Evolutionary conservation across 2,329 filamentous ascomycete genomes (phyloP), one percentile per base, ranked within the genome.

Genomic region (Cercospora citrullina): DNA sequence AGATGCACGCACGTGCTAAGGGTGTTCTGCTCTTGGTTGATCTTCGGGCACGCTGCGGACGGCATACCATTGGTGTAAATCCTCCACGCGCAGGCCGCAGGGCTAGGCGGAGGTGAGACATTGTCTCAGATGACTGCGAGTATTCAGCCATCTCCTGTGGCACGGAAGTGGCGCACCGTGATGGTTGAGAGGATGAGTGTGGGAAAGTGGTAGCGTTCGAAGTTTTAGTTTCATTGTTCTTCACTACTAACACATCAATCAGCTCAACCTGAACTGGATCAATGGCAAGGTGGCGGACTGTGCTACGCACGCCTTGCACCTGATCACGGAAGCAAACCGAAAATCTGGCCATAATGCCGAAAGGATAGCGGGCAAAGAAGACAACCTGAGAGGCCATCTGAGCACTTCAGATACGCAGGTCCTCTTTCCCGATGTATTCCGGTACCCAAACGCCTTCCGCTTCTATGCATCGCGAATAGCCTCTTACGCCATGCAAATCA

Each of bases 331-430:
- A 10, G 16, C 18, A 42, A 23, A 23, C n/a, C 18, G 31, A 42
- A 16, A 55, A 4, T 57, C 33, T 64, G 45, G 21, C 62, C 28
- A 39, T 57, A 64, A 48, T 64, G 62, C 55, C 30, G 62, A 64
- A 23, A 57, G 36, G 26, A 57, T n/a, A 57, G 48, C 21, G 16
- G n/a, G 31, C 55, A 48, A 57, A 18, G 6, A 23, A 12, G 5
- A n/a, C 12, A 28, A 36, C 30, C 45, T 26, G 48, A 12, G 16
- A 31, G 51, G 62, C 51, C 31, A 55, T 30, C 59, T 68, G 66
- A 68, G 66, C 66, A 68, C 66, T 68, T 68, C 66, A 68, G 59
- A 65, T 45, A 61, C 66, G 53, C 66, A 39, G 36, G 36, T n/a
- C 48, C n/a, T 12, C n/a, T 42, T 42, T 39, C 21, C 57, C 23